Conservation (phyloP, 768 basidiomycete genomes). For the Agrocybe praecox region DNA sequence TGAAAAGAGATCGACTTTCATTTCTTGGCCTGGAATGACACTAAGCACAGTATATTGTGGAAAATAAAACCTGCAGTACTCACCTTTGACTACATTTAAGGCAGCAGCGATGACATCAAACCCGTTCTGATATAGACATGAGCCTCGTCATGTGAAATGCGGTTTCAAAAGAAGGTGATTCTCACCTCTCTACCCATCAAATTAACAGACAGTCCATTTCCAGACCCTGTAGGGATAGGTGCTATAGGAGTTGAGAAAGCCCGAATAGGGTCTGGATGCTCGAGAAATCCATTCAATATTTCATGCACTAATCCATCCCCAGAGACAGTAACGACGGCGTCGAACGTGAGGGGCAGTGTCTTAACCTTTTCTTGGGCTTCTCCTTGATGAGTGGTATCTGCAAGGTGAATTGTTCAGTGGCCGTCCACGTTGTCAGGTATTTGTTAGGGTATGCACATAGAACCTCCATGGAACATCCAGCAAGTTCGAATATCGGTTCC, state of each 20-base stretch:
- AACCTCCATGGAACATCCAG: conserved; percentile 63
- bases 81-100: conserved; percentile 82
- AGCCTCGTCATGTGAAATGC: conserved; percentile 1
- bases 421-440: neutral
- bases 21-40: conserved; percentile 55
- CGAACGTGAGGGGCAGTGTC: conserved; percentile 51
- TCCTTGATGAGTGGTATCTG: conserved; percentile 64
- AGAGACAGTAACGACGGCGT: conserved; percentile 75
- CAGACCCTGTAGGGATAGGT: conserved; percentile 83
- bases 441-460: conserved; percentile 47
- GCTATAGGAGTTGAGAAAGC: conserved; percentile 74
- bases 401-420: neutral
- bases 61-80: neutral
- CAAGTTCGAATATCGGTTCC: conserved; percentile 72
- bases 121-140: conserved; percentile 50
- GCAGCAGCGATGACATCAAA: conserved; percentile 72
- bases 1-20: conserved; percentile 79
- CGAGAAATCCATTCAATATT: conserved; percentile 79
- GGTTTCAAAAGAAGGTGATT: neutral
- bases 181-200: conserved; percentile 66
- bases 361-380: conserved; percentile 73
- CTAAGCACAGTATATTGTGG: neutral
- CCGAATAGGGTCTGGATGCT: conserved; percentile 56
- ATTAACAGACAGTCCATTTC: conserved; percentile 76
- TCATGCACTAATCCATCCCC: conserved; percentile 88